Base-by-base conservation (phyloP, 495 filamentous ascomycete genomes). In the Cudoniella acicularis region DNA sequence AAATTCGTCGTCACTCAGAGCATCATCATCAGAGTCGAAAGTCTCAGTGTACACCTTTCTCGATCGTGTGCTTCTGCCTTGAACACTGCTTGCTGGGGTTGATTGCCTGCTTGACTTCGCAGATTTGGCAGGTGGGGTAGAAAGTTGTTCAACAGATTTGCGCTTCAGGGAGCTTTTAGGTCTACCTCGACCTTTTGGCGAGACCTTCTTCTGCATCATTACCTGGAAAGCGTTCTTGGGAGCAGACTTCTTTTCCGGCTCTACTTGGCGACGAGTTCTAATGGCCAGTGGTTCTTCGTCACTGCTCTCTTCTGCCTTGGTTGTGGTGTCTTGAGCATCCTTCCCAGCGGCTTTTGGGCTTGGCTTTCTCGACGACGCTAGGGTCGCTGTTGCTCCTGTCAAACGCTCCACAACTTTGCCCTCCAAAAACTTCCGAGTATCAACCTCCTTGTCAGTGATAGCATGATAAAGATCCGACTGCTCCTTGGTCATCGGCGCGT, bases 401-500 rank as follows among this genome's bases (percentile, higher is more conserved):
- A 88, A 68, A 22, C 86, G 77, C 62, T 96, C 90, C 6, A 90
- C 75, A 0, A 90, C 90, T 65, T 95, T 94, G 56, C 84, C 82
- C 64, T 98, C 93, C 18, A 98, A 76, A 58, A 92, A 92, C 4
- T 84, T 74, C 22, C 92, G 81, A 4, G 90, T 90, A 62, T 83
- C 80, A 4, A 68, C 64, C 21, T 85, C 87, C 52, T 89, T 89
- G 61, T 90, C 87, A 43, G 84, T 82, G 55, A 96, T 90, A 22
- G 85, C 90, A 45, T 90, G 86, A 67, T 98, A 98, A 6, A 98
- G 75, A 54, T 96, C 94, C 26, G 91, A 88, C 65, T 98, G 94
- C 56, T 88, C 87, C 16, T 85, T 76, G 0, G 91, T 96, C 62
- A 98, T 80, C 0, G 92, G 94, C 3, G 94, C 92, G 59, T 89